Conservation (phyloP, 148 eudicot genomes). For the Diospyros kaki region DNA sequence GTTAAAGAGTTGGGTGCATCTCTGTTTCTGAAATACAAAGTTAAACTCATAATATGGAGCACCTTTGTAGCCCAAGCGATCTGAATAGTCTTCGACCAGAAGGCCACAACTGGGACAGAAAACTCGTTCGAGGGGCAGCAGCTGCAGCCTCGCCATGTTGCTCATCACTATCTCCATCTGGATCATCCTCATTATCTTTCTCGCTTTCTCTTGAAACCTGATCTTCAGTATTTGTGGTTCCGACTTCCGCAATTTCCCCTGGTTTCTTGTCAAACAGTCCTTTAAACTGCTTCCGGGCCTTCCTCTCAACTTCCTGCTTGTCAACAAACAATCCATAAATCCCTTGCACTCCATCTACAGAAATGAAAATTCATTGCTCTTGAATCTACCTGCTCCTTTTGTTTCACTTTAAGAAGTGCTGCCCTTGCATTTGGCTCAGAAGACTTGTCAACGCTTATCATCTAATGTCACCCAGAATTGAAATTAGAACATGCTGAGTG, state of each 20-base stretch:
- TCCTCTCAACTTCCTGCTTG: conserved; percentile 58
- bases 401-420: conserved; percentile 78
- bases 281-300: conserved; percentile 82
- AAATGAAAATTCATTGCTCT: background rate
- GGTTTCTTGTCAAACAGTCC: conserved; percentile 89
- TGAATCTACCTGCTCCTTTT: conserved; percentile 74
- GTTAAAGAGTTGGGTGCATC: background rate
- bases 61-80: background rate
- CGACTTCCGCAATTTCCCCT: conserved; percentile 74
- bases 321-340: background rate
- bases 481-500: conserved; percentile 9
- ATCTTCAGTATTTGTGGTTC: conserved; percentile 25
- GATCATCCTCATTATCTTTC: conserved; percentile 23
- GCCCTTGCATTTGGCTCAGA: conserved; percentile 87
- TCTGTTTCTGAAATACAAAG: background rate
- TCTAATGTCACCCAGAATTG: conserved; percentile 39
- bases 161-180: conserved; percentile 21
- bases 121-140: conserved; percentile 27
- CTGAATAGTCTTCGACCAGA: conserved; percentile 29
- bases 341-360: conserved; percentile 4
- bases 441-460: conserved; percentile 77
- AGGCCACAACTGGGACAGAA: conserved; percentile 47
- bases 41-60: conserved; percentile 4
- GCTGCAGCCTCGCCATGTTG: conserved; percentile 30
- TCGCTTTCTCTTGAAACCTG: conserved; percentile 10